These are phyloP conservation scores for Starmerella apis DNA, from an alignment of 805 yeast genomes.

Conservation along the genomic window DNA sequence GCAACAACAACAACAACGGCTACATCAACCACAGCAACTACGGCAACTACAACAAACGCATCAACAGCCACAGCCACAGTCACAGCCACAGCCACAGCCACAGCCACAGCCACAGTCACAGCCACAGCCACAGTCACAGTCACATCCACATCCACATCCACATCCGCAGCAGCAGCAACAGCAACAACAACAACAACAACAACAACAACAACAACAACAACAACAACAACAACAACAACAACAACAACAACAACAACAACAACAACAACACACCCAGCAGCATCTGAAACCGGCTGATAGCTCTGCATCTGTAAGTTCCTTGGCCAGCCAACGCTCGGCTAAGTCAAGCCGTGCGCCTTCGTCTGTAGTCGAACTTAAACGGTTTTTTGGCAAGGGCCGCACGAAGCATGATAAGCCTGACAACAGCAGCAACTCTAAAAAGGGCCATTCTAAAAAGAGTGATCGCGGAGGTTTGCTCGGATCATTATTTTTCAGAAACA, in stretches of 20 bases:
- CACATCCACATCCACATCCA: neutral
- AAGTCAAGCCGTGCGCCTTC: neutral
- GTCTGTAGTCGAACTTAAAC: conserved; percentile 23
- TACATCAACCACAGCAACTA: neutral
- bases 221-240: neutral
- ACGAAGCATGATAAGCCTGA: conserved; percentile 18
- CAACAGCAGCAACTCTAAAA: conserved; percentile 6
- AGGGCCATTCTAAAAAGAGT: neutral
- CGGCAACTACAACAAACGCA: neutral
- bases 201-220: neutral
- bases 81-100: neutral
- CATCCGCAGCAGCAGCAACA: neutral
- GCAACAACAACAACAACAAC: neutral
- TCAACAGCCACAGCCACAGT: neutral
- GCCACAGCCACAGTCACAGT: neutral
- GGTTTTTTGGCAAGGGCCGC: conserved; percentile 25
- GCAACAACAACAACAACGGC: neutral
- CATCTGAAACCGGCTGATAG: conserved; percentile 13
- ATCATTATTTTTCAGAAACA: neutral
- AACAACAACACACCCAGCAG: neutral
- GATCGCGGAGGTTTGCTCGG: neutral
- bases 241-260: neutral
- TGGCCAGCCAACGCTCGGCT: conserved; percentile 3
- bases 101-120: neutral
- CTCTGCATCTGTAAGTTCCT: conserved; percentile 18